Base-by-base conservation (phyloP, 2,329 filamentous ascomycete species). In the Iodosphaeria phyllophila region DNA sequence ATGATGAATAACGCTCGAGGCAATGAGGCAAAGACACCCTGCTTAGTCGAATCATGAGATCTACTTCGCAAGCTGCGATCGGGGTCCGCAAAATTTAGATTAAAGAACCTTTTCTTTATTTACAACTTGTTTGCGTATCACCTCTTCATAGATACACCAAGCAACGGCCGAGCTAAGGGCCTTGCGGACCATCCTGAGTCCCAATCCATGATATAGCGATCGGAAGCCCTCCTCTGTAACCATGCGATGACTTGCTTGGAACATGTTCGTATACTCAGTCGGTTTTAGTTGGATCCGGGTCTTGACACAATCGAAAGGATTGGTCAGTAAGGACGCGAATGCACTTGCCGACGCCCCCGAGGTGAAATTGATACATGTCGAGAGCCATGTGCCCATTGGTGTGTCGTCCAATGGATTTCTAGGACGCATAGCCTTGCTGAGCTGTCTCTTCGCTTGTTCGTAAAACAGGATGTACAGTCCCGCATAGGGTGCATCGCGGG, bases 291-390 rank as follows among this genome's bases (percentile, higher is more conserved):
- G 89, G 37, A 98, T 71, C 24, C 89, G 60, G 13, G 89, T 98
- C 56, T 98, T 98, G 48, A 95, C 73, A 1, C 83, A 83, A 50
- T 98, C 89, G 41, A 95, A 95, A 0, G 89, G 89, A 47, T 98
- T 98, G 6, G 89, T 93, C 18, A 95, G 61, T 4, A 75, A 74
- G 1, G 84, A 93, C 28, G 83, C 91, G 16, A 78, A 54, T 2
- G 74, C 75, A 1, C 82, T 86, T 4, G 86, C 83, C 4, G 84
- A 42, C 4, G 80, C 70, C 8, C 79, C 86, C 0, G 80, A 86
- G 9, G 66, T 56, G 41, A 93, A 93, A 47, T 98, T 92, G 39
- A 93, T 77, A 1, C 65, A 65, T 1, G 70, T 67, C 1, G 65
- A 69, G 19, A 57, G 40, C 1, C 48, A 53, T 12, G 42, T 33